phyloP scores from a whole-genome alignment of 768 basidiomycete species.

The Trametes sanguinea region DNA sequence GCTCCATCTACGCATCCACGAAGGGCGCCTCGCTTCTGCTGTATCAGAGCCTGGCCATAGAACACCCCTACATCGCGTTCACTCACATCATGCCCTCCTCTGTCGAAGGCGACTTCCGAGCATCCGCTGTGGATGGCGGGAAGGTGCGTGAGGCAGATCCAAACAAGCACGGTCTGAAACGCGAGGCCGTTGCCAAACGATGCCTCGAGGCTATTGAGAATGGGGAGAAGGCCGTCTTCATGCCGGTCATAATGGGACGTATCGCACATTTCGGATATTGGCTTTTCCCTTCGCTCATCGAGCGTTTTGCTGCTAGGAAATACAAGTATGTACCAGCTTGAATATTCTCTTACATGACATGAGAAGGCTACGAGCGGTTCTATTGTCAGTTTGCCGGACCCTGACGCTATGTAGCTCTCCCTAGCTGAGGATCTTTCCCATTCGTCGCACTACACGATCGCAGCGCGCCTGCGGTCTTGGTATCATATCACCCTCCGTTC shows the following conservation, averaged over 20 bases:
- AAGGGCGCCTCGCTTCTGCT: slow-evolving; percentile 80
- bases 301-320: slow-evolving; percentile 59
- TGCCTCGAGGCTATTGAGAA: slow-evolving; percentile 64
- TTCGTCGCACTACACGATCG: no score
- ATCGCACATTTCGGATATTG: slow-evolving; percentile 62
- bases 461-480: neutral
- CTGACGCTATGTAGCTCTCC: neutral
- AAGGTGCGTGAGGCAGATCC: slow-evolving; percentile 49
- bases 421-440: neutral
- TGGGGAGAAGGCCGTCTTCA: slow-evolving; percentile 57
- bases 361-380: no score
- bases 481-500: slow-evolving; percentile 65
- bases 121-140: slow-evolving; percentile 70
- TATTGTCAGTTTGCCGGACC: neutral
- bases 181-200: slow-evolving; percentile 57
- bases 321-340: slow-evolving; percentile 51
- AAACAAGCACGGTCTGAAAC: slow-evolving; percentile 57
- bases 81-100: slow-evolving; percentile 65
- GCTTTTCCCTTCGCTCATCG: slow-evolving; percentile 59
- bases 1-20: slow-evolving; percentile 80
- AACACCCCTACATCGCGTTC: slow-evolving; percentile 71
- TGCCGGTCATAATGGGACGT: slow-evolving; percentile 49
- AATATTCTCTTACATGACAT: neutral
- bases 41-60: slow-evolving; percentile 78
- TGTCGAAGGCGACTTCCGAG: slow-evolving; percentile 77